These are phyloP conservation scores for Ophiocordyceps sinensis DNA, from an alignment of 2,329 filamentous ascomycete genomes.

Conservation along the genomic window DNA sequence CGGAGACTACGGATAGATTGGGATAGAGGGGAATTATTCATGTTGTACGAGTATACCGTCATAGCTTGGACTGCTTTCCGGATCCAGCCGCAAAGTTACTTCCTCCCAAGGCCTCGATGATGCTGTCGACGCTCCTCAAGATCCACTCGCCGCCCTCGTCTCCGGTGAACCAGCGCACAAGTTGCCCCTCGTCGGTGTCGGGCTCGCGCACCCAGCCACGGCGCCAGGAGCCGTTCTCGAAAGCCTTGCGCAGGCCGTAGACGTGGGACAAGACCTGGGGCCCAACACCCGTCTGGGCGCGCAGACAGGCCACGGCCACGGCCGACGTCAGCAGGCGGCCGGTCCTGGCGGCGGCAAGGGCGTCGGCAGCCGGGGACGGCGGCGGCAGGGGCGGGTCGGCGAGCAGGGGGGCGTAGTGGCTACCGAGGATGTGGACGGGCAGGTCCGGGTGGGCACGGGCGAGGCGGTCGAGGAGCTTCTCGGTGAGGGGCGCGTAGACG, in stretches of 20 bases:
- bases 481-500: slow-evolving; percentile 61
- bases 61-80: slow-evolving; percentile 2
- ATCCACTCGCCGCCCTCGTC: slow-evolving; percentile 35
- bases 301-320: slow-evolving; percentile 58
- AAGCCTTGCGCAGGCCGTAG: slow-evolving; percentile 64
- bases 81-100: slow-evolving; percentile 19
- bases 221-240: slow-evolving; percentile 48
- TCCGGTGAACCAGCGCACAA: slow-evolving; percentile 23
- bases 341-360: slow-evolving; percentile 31
- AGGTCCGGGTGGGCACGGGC: slow-evolving; percentile 67
- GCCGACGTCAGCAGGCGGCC: slow-evolving; percentile 60
- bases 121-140: slow-evolving; percentile 26
- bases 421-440: slow-evolving; percentile 63
- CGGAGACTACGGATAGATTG: background rate
- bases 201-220: slow-evolving; percentile 9
- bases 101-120: slow-evolving; percentile 29
- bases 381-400: slow-evolving; percentile 40
- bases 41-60: no score
- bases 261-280: slow-evolving; percentile 73
- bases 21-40: background rate
- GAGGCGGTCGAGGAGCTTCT: slow-evolving; percentile 56
- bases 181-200: slow-evolving; percentile 17
- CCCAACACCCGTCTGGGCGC: slow-evolving; percentile 68
- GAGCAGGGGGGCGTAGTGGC: slow-evolving; percentile 61
- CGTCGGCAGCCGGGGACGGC: background rate